Base-by-base conservation (phyloP, 352 stramenopile genomes). In the Pseudoperonospora humuli region DNA sequence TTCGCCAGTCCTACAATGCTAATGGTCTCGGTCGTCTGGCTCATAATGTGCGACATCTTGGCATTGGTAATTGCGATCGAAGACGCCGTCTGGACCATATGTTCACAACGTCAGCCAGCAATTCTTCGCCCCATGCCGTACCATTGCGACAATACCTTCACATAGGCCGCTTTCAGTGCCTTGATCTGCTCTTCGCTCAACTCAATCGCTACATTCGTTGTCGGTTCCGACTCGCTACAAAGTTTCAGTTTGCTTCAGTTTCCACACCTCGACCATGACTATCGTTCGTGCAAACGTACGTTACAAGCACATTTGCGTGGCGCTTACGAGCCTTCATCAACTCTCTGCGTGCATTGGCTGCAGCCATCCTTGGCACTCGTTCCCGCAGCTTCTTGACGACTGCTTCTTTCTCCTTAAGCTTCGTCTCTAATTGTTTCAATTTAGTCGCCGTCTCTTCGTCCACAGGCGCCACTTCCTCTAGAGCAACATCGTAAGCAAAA, bases 11-110 rank as follows among this genome's bases (percentile, higher is more conserved):
- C 18, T 70, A 87, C 75, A 50, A 87, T 75, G 27, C 57, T 64
- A 40, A 87, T 81, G 14, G 75, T 84, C 54, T 84, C 75, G 9
- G 50, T 77, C 13, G 75, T 85, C 37, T 84, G 61, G 19, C 52
- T 75, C 40, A 81, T 61, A 3, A 70, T 57, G 37, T 78, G 70
- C 15, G 68, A 67, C 13, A 87, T 45, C 42, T 81, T 82, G 3
- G 62, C 57, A 18, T 58, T 79, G 2, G 72, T 70, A 19, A 40
- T 67, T 2, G 59, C 70, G 39, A 87, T 81, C 15, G 58, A 75
- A 49, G 64, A 72, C 19, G 75, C 56, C 26, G 72, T 80, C 75
- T 86, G 26, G 18, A 45, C 27, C 13, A 26, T 29, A 10, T 8
- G 11, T 2, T 7, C 25, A n/a, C 50, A 9, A 14, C 33, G 34